phyloP scores from a whole-genome alignment of 331 rosid species.

The Telfairia occidentalis region DNA sequence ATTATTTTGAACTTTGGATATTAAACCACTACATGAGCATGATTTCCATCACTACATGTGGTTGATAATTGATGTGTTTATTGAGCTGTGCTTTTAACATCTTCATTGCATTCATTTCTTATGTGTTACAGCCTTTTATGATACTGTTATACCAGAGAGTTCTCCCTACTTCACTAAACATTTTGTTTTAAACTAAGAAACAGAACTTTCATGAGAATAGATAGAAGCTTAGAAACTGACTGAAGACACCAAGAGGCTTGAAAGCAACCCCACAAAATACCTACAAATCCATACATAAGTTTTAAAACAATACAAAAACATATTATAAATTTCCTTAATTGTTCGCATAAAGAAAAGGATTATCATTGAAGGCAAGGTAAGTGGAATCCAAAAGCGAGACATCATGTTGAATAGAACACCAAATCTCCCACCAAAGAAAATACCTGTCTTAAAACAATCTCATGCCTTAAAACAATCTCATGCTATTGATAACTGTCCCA shows the following conservation, averaged over 20 bases:
- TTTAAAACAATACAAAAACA: background rate
- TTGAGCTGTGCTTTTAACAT: background rate
- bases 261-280: background rate
- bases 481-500: background rate
- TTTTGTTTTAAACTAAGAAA: background rate
- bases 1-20: background rate
- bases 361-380: background rate
- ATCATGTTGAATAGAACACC: background rate
- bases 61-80: background rate
- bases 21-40: background rate
- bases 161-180: background rate
- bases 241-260: background rate
- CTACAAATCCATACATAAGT: background rate
- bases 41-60: background rate
- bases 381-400: background rate
- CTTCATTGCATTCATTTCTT: background rate
- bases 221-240: background rate
- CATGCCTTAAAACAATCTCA: background rate
- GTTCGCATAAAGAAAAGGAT: background rate
- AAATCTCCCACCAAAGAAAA: background rate
- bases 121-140: background rate
- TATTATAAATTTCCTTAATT: background rate
- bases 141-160: background rate
- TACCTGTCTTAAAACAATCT: background rate
- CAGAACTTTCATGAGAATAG: background rate